Conservation (phyloP, 495 filamentous ascomycete genomes). For the Tirmania nivea region DNA sequence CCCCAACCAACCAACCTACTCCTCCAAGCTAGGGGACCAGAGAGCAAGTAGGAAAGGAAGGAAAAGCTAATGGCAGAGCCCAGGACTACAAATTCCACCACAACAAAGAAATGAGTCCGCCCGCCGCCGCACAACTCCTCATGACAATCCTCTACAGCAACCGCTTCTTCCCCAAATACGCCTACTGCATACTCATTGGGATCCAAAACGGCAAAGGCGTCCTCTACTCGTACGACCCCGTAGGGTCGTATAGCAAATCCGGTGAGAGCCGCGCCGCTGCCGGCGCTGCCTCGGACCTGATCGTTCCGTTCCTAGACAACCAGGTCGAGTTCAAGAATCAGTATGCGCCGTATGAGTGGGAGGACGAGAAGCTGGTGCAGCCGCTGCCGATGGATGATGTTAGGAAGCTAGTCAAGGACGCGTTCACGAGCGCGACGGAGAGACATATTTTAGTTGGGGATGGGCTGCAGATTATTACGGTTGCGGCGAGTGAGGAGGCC, state of each 20-base stretch:
- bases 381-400: slow-evolving; percentile 49
- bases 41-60: too few relatives aligned
- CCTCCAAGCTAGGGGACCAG: too few relatives aligned
- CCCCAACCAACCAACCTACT: too few relatives aligned
- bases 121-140: slow-evolving; percentile 77
- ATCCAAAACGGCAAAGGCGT: slow-evolving; percentile 78
- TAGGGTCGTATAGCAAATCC: slow-evolving; percentile 66
- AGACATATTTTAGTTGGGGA: slow-evolving; percentile 98
- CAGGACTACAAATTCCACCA: slow-evolving; percentile 22
- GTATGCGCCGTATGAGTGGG: slow-evolving; percentile 58
- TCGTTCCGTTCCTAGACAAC: slow-evolving; percentile 98
- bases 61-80: too few relatives aligned
- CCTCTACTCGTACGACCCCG: slow-evolving; percentile 90
- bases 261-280: slow-evolving; percentile 86
- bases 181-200: slow-evolving; percentile 76
- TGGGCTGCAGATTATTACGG: slow-evolving; percentile 73
- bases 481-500: slow-evolving; percentile 5
- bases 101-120: slow-evolving; percentile 46
- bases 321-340: slow-evolving; percentile 99
- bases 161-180: slow-evolving; percentile 97
- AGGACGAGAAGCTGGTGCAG: slow-evolving; percentile 32
- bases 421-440: slow-evolving; percentile 92
- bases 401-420: slow-evolving; percentile 78
- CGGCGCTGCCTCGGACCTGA: slow-evolving; percentile 84
- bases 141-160: slow-evolving; percentile 89